Base-by-base conservation (phyloP, 768 basidiomycete genomes). In the Myochromella boudieri region DNA sequence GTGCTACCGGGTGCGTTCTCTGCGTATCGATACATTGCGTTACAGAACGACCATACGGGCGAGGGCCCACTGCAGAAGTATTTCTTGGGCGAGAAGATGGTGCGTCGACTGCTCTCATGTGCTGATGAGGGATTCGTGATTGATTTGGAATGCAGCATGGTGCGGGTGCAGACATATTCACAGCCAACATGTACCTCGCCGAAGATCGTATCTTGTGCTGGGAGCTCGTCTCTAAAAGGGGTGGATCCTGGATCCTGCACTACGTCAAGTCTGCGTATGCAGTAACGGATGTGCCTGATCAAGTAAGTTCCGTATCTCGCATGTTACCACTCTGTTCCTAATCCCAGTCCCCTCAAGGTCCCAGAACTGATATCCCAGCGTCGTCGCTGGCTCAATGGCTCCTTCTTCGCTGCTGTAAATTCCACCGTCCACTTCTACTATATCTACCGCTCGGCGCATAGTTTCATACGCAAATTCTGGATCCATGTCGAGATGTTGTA, bases 381-480 rank as follows among this genome's bases (percentile, higher is more conserved):
- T 41, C 80, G 95, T 28, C 85, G 95, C 31, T 98, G 95, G 95
- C 77, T 99, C 21, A 97, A 97, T 64, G 93, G 95, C 11, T 95
- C 92, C 3, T 98, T 99, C 82, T 99, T 99, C 66, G 97, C 95
- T 8, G 91, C 89, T 0, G 83, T 98, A 12, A 94, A 98, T 69
- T 85, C 87, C 47, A 88, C 84, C 3, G 76, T 94, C 54, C 91
- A 98, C 63, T 98, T 99, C 67, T 85, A 90, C 54, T 97, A 97
- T 62, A 81, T 99, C 31, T 98, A 98, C 64, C 83, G 95, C 20
- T 91, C 88, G 7, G 85, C 89, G 15, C 94, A 95, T 63, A 67
- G 78, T 0, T 79, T 93, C 61, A 24, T 85, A 29, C 77, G 92
- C 59, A 98, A 97, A 68, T 81, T 89, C 62, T 95, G 91, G 89